Percentiles rank a stretch among this genome's conserved stretches.
phyloP scores from a whole-genome alignment of 495 filamentous ascomycete genomes.

The Poronia punctata region DNA sequence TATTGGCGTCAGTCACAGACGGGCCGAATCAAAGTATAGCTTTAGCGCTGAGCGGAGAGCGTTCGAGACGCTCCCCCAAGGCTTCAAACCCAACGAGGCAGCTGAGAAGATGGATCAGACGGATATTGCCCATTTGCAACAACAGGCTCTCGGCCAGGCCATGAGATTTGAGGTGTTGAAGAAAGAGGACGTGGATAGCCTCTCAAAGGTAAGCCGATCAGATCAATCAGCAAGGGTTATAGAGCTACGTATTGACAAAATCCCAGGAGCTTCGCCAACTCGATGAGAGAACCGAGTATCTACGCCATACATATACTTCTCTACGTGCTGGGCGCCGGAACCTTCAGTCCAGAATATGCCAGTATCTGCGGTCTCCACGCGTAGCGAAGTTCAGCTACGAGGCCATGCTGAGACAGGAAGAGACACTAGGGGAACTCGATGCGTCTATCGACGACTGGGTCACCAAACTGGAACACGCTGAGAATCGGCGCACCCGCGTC shows the following conservation, averaged over 20 bases:
- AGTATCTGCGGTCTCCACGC: slow-evolving; percentile 57
- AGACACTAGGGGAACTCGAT: slow-evolving; percentile 64
- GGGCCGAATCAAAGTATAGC: slow-evolving; percentile 30
- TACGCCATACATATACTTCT: slow-evolving; percentile 61
- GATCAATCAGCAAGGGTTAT: slow-evolving; percentile 5
- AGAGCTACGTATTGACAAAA: not conserved
- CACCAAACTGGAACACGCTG: slow-evolving; percentile 63
- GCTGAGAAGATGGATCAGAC: slow-evolving; percentile 33
- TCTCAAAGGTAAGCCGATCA: slow-evolving; percentile 47
- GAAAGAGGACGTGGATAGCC: slow-evolving; percentile 56
- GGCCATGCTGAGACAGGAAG: slow-evolving; percentile 65
- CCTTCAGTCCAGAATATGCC: slow-evolving; percentile 60
- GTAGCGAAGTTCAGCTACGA: slow-evolving; percentile 59
- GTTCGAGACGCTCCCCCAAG: slow-evolving; percentile 51
- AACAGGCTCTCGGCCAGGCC: slow-evolving; percentile 58
- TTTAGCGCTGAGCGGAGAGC: slow-evolving; percentile 41
- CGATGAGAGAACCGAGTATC: slow-evolving; percentile 66
- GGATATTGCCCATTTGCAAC: slow-evolving; percentile 49
- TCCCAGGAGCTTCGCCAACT: slow-evolving; percentile 56
- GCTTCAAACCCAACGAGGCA: slow-evolving; percentile 49
- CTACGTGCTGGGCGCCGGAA: slow-evolving; percentile 60
- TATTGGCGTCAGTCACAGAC: slow-evolving; percentile 26
- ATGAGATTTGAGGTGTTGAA: slow-evolving; percentile 61
- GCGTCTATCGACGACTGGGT: slow-evolving; percentile 71
- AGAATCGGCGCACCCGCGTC: slow-evolving; percentile 61